These are phyloP conservation scores for Syzygium malaccense DNA, from an alignment of 441 rosid genomes.

Conservation along the genomic window DNA sequence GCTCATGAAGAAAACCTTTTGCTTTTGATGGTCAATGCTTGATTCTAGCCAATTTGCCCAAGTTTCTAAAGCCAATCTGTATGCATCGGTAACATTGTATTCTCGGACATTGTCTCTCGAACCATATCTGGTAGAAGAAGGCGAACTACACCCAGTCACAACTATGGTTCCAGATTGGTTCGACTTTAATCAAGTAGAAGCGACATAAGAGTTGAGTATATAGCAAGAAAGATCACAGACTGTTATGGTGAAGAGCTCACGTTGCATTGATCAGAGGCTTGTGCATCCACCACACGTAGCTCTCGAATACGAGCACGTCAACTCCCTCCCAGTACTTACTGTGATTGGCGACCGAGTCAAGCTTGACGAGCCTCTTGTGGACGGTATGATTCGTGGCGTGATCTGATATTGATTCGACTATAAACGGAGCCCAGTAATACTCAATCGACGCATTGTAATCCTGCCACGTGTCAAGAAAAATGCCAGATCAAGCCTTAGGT, in stretches of 20 bases:
- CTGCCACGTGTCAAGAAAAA: conserved; percentile 19
- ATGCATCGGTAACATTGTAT: conserved; percentile 66
- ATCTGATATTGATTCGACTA: conserved; percentile 84
- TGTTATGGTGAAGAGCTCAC: conserved; percentile 26
- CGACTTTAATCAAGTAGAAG: neutral
- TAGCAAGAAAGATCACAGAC: neutral
- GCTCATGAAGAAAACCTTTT: conserved; percentile 80
- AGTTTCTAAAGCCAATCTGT: conserved; percentile 59
- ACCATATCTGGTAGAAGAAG: conserved; percentile 42
- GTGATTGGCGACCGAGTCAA: conserved; percentile 72
- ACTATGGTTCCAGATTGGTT: neutral
- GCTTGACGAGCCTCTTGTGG: conserved; percentile 57
- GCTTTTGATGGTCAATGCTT: conserved; percentile 48
- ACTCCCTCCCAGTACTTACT: conserved; percentile 78
- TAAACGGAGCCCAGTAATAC: conserved; percentile 96
- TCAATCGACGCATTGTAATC: conserved; percentile 77
- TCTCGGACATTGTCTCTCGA: conserved; percentile 37
- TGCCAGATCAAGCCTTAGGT: neutral
- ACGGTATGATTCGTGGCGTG: conserved; percentile 89
- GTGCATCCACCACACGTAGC: conserved; percentile 98
- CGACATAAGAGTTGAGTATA: neutral
- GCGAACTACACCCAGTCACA: neutral
- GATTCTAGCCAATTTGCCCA: conserved; percentile 80
- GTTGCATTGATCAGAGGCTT: conserved; percentile 77
- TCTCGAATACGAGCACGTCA: conserved; percentile 70